phyloP scores from a whole-genome alignment of 2,329 filamentous ascomycete species.

The Sclerotinia glacialis region DNA sequence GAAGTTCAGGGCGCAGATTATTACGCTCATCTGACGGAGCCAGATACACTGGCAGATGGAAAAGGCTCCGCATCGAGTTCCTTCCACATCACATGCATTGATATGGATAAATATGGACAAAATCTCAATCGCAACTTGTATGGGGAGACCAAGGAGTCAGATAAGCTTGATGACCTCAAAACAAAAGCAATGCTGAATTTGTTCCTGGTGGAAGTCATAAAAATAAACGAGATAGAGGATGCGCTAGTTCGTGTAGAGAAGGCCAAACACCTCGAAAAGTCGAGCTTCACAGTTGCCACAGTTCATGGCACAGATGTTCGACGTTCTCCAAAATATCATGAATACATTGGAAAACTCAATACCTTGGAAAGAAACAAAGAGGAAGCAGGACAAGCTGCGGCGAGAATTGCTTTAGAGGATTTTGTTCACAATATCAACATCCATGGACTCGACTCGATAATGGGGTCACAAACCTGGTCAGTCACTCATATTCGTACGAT shows the following conservation, averaged over 20 bases:
- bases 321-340: background rate
- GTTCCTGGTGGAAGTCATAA: constrained; percentile 3
- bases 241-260: background rate
- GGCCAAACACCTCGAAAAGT: background rate
- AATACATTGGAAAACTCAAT: background rate
- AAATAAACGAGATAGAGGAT: constrained; percentile 14
- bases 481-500: background rate
- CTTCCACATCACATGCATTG: background rate
- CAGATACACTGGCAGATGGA: background rate
- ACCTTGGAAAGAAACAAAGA: background rate
- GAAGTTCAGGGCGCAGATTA: background rate
- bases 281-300: background rate
- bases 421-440: constrained; percentile 1
- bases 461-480: constrained; percentile 11
- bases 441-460: constrained; percentile 6
- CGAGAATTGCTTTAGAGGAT: background rate
- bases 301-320: constrained; percentile 12
- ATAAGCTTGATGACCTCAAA: background rate
- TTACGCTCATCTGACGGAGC: background rate
- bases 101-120: background rate
- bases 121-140: constrained; percentile 14
- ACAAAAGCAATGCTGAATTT: background rate
- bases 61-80: background rate
- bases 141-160: background rate
- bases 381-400: background rate